Evolutionary conservation across 345 rosid genomes (phyloP).

Genomic region (Mercurialis annua): DNA sequence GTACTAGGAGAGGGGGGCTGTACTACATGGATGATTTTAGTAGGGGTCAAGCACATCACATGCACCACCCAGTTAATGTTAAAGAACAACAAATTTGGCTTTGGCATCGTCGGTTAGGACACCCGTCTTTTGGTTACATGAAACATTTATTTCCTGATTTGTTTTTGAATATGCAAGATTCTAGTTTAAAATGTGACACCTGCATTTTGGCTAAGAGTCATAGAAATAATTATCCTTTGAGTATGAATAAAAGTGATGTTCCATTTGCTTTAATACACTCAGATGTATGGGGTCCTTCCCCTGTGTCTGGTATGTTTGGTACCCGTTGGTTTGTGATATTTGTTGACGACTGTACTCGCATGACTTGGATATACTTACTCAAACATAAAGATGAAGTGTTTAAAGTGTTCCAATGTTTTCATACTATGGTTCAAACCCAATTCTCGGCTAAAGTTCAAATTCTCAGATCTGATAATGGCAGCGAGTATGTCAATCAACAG

Average conservation of each 20-base stretch:
- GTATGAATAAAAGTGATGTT: not conserved
- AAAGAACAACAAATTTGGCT: not conserved
- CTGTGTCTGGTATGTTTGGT: not conserved
- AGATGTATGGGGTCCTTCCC: slow-evolving; percentile 8
- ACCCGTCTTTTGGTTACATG: not conserved
- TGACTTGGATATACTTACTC: slow-evolving; percentile 2
- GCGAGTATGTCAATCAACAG: not conserved
- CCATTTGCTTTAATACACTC: slow-evolving; percentile 7
- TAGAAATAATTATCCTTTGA: not conserved
- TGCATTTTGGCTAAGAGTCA: slow-evolving; percentile 6
- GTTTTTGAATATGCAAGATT: too few relatives aligned
- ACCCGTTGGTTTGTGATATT: slow-evolving; percentile 2
- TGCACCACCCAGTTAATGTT: too few relatives aligned
- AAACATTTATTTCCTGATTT: too few relatives aligned
- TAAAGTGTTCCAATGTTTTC: not conserved
- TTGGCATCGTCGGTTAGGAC: not conserved
- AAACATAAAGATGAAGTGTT: slow-evolving; percentile 7
- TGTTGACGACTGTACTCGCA: slow-evolving; percentile 11
- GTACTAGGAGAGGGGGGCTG: too few relatives aligned
- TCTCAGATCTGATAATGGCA: not conserved
- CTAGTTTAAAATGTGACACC: not conserved
- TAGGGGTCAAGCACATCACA: not conserved
- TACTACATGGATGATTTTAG: not conserved
- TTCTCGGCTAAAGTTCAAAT: not conserved
- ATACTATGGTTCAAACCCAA: not conserved